phyloP scores from a whole-genome alignment of 495 filamentous ascomycete species.

The Penicillium desertorum region DNA sequence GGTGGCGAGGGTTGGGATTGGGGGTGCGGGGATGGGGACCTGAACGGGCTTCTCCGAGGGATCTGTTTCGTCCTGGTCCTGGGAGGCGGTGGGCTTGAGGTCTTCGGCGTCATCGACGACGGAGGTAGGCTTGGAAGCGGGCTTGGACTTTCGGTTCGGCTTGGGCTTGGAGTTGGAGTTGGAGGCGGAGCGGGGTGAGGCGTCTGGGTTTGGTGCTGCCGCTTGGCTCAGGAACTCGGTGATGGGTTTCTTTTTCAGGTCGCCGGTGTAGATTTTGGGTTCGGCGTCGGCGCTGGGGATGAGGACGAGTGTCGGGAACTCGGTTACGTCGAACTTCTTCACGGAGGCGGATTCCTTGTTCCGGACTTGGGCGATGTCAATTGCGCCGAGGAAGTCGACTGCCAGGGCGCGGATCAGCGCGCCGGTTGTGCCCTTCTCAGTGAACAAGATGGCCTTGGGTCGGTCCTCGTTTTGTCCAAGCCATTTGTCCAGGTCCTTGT shows the following conservation, averaged over 20 bases:
- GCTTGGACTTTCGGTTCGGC: constrained; percentile 38
- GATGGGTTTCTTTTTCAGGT: constrained; percentile 82
- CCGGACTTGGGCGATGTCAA: constrained; percentile 80
- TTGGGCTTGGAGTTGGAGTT: constrained; percentile 49
- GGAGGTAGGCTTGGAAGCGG: constrained; percentile 28
- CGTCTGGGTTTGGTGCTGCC: constrained; percentile 69
- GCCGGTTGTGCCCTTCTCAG: constrained; percentile 86
- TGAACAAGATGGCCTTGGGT: constrained; percentile 90
- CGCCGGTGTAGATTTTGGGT: constrained; percentile 72
- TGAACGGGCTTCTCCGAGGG: constrained; percentile 43
- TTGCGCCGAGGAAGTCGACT: constrained; percentile 83
- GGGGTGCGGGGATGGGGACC: constrained; percentile 42
- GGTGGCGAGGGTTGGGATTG: constrained; percentile 53
- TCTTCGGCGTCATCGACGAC: constrained; percentile 45
- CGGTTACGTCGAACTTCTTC: constrained; percentile 69
- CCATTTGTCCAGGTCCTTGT: constrained; percentile 78
- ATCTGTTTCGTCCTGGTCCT: constrained; percentile 30
- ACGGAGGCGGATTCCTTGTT: constrained; percentile 75
- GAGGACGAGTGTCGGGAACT: constrained; percentile 79
- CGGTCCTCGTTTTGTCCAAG: constrained; percentile 67
- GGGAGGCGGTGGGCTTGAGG: constrained; percentile 43
- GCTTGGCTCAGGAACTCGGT: constrained; percentile 80
- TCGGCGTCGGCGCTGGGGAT: constrained; percentile 71
- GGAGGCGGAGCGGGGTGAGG: constrained; percentile 32
- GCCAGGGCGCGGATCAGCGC: constrained; percentile 80